Evolutionary conservation across 345 rosid species (phyloP).

Genomic region (Theobroma cacao): DNA sequence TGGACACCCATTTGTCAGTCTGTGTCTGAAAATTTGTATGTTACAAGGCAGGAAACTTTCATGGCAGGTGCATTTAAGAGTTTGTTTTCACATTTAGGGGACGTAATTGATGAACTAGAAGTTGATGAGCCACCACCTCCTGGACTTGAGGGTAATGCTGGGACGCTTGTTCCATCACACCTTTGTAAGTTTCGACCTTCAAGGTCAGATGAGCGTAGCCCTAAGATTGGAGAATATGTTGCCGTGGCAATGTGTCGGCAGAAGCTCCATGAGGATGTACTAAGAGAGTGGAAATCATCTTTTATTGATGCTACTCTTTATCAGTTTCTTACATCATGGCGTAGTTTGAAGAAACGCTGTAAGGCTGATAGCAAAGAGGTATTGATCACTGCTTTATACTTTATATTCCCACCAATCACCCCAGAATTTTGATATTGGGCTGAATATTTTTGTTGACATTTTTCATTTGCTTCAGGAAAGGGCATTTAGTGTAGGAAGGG

Average conservation of each 20-base stretch:
- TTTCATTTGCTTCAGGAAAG: slow-evolving; percentile 32
- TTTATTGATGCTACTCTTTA: slow-evolving; percentile 41
- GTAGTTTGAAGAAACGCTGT: slow-evolving; percentile 20
- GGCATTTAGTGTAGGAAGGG: slow-evolving; percentile 10
- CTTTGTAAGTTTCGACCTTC: slow-evolving; percentile 40
- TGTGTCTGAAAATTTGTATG: slow-evolving; percentile 35
- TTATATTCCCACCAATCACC: neutral
- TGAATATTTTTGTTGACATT: neutral
- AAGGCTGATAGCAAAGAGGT: slow-evolving; percentile 26
- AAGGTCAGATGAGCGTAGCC: slow-evolving; percentile 31
- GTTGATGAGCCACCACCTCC: slow-evolving; percentile 65
- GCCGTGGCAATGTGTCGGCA: slow-evolving; percentile 75
- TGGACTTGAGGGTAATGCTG: slow-evolving; percentile 47
- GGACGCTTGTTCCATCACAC: slow-evolving; percentile 31
- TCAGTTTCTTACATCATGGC: slow-evolving; percentile 37
- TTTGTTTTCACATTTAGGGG: slow-evolving; percentile 27
- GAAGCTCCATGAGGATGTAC: slow-evolving; percentile 68
- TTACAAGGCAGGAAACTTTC: slow-evolving; percentile 12
- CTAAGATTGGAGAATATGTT: slow-evolving; percentile 55
- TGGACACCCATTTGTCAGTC: slow-evolving; percentile 25
- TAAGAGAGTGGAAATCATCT: slow-evolving; percentile 57
- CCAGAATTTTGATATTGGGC: neutral
- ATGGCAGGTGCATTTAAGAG: slow-evolving; percentile 46
- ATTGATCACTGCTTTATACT: neutral
- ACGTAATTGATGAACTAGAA: slow-evolving; percentile 35